phyloP scores from a whole-genome alignment of 2,329 filamentous ascomycete genomes.

The Ophiostoma sp. region DNA sequence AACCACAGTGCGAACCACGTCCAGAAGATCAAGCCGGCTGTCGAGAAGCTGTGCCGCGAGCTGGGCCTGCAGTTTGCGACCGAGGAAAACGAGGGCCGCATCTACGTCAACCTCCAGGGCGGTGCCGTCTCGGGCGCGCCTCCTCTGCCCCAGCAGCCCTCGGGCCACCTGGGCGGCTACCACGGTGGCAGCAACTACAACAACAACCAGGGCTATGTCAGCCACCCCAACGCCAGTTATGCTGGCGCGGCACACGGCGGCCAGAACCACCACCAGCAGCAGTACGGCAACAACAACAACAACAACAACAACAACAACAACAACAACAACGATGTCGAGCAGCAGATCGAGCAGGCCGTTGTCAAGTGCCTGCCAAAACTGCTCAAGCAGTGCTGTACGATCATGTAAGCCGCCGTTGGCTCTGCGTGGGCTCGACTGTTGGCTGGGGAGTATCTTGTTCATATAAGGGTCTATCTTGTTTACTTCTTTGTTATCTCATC shows the following conservation, averaged over 20 bases:
- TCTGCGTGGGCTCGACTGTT: constrained; percentile 22
- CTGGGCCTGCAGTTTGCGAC: constrained; percentile 76
- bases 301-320: constrained; percentile 34
- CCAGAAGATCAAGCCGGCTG: constrained; percentile 92
- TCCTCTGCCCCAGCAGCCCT: constrained; percentile 44
- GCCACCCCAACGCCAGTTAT: constrained; percentile 23
- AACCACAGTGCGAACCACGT: constrained; percentile 78
- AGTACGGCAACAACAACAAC: constrained; percentile 35
- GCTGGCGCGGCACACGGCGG: constrained; percentile 24
- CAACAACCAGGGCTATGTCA: constrained; percentile 36
- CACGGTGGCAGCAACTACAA: constrained; percentile 30
- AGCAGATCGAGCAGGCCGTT: constrained; percentile 46
- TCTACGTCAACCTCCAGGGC: constrained; percentile 81
- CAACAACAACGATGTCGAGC: constrained; percentile 51
- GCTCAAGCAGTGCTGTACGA: constrained; percentile 60
- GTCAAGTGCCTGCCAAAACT: constrained; percentile 53
- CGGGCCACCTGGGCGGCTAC: constrained; percentile 34
- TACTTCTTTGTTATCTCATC: neutral
- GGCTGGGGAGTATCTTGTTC: neutral
- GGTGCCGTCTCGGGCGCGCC: constrained; percentile 48
- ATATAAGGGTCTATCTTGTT: neutral
- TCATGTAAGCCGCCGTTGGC: constrained; percentile 56
- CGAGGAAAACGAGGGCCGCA: constrained; percentile 82
- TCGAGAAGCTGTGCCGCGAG: constrained; percentile 80
- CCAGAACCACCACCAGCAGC: constrained; percentile 40